phyloP scores from a whole-genome alignment of 768 basidiomycete genomes.

The Hysterangium stoloniferum region DNA sequence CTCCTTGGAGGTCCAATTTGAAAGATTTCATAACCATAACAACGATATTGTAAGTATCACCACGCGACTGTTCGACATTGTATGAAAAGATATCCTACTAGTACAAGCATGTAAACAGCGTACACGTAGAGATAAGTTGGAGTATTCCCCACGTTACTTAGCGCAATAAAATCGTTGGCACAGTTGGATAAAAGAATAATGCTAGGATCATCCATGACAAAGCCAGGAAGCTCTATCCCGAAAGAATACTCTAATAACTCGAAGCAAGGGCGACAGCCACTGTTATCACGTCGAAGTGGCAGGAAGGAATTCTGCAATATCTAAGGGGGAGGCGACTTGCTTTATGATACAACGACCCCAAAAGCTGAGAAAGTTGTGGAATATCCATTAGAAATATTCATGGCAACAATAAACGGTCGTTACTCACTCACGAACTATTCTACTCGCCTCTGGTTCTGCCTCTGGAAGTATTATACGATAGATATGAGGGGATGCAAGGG shows the following conservation, averaged over 20 bases:
- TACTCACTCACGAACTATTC: slow-evolving; percentile 29
- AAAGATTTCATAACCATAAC: slow-evolving; percentile 52
- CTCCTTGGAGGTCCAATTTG: slow-evolving; percentile 49
- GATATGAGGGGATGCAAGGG: slow-evolving; percentile 20
- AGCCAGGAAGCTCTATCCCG: slow-evolving; percentile 16
- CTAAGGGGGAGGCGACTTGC: slow-evolving; percentile 25
- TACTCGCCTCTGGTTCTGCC: slow-evolving; percentile 22
- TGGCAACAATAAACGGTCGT: slow-evolving; percentile 12
- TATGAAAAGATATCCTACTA: slow-evolving; percentile 38
- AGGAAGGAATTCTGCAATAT: slow-evolving; percentile 26
- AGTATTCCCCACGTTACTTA: slow-evolving; percentile 14
- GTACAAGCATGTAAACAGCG: neutral
- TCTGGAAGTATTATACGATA: slow-evolving; percentile 20
- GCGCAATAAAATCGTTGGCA: slow-evolving; percentile 11
- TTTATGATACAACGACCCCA: slow-evolving; percentile 31
- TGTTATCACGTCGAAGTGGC: slow-evolving; percentile 12
- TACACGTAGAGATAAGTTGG: neutral
- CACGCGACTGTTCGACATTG: slow-evolving; percentile 52
- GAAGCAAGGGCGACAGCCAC: slow-evolving; percentile 16
- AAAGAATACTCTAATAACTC: slow-evolving; percentile 15
- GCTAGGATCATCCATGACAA: slow-evolving; percentile 13
- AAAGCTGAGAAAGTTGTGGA: slow-evolving; percentile 22
- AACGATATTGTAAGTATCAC: slow-evolving; percentile 67
- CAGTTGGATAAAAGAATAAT: slow-evolving; percentile 7
- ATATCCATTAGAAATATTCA: neutral